Evolutionary conservation across 768 basidiomycete species (phyloP), one percentile per base, ranked within the genome.

Genomic region (Sutorius australiensis): DNA sequence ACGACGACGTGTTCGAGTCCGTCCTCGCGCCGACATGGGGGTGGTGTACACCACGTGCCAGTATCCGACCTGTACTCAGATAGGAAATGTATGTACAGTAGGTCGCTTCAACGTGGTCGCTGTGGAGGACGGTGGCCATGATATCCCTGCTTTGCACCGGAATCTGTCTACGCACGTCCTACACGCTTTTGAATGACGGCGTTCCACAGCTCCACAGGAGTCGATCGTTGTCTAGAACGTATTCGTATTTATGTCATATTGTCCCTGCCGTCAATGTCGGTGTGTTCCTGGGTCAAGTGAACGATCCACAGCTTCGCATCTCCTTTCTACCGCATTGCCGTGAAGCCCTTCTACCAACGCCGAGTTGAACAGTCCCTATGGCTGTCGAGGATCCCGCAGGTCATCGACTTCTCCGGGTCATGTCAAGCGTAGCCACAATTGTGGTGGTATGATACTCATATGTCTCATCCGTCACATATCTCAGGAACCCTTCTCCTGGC

Each of bases 81-180:
- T 8, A 42, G 41, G 53, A 33, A 40, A 37, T 37, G 34, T 8
- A 16, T 6, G 34, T 36, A n/a, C n/a, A n/a, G n/a, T n/a, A 36
- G 6, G 3, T 24, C 24, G 4, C 13, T 33, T 5, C n/a, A n/a
- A 17, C 37, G 17, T 45, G 33, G 33, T 9, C 33, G 6, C 6
- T 7, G 37, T 21, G 17, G 36, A 7, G 10, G 17, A 9, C 17
- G 28, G 36, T 11, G 27, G 16, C 32, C 32, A 27, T 28, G 51
- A 40, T 40, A 24, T 48, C 37, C 47, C 40, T 33, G 43, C 24
- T 28, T 34, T 50, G 56, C 58, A 46, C 56, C 46, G 57, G 51
- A 32, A 27, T 34, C 32, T 27, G 37, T 5, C 27, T 33, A 17
- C 36, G 40, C 49, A 49, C 10, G 10, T 8, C 51, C 6, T 45